Percentiles rank a stretch among this genome's conserved stretches.
Conservation (phyloP, 2,329 filamentous ascomycete species). For the Cladosporium sp. region DNA sequence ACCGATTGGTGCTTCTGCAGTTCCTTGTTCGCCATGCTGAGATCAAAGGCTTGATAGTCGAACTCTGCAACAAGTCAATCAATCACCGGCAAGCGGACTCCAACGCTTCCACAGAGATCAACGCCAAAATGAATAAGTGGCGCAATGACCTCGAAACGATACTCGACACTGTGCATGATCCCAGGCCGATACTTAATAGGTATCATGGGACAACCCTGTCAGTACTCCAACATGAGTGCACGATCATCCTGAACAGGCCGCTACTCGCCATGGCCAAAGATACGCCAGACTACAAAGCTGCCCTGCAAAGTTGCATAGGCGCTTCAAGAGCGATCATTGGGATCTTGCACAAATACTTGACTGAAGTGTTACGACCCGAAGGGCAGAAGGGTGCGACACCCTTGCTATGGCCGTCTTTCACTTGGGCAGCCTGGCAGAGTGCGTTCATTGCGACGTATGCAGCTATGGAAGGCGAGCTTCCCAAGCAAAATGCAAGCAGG, state of each 20-base stretch:
- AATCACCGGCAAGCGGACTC: slow-evolving; percentile 46
- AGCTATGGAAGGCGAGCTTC: slow-evolving; percentile 50
- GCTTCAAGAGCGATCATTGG: slow-evolving; percentile 52
- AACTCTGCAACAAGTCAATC: slow-evolving; percentile 57
- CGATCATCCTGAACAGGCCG: slow-evolving; percentile 55
- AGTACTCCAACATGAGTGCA: slow-evolving; percentile 53
- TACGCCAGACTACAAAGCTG: slow-evolving; percentile 50
- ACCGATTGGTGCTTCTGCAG: slow-evolving; percentile 20
- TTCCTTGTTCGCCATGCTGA: slow-evolving; percentile 52
- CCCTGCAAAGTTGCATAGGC: slow-evolving; percentile 55
- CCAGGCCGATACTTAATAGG: slow-evolving; percentile 26
- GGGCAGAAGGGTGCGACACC: neutral
- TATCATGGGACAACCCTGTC: slow-evolving; percentile 48
- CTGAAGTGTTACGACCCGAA: neutral
- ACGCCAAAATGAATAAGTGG: slow-evolving; percentile 55
- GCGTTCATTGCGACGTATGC: slow-evolving; percentile 56
- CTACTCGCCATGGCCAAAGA: slow-evolving; percentile 50
- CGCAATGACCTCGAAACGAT: slow-evolving; percentile 57
- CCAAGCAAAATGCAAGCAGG: slow-evolving; percentile 43
- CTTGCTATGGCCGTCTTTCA: slow-evolving; percentile 55
- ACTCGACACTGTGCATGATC: slow-evolving; percentile 22
- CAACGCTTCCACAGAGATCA: slow-evolving; percentile 45
- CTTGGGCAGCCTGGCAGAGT: slow-evolving; percentile 58
- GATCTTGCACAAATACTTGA: slow-evolving; percentile 39
- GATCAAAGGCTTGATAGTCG: slow-evolving; percentile 55